phyloP scores from a whole-genome alignment of 2,329 filamentous ascomycete species.

The Sporothrix variecibatus region DNA sequence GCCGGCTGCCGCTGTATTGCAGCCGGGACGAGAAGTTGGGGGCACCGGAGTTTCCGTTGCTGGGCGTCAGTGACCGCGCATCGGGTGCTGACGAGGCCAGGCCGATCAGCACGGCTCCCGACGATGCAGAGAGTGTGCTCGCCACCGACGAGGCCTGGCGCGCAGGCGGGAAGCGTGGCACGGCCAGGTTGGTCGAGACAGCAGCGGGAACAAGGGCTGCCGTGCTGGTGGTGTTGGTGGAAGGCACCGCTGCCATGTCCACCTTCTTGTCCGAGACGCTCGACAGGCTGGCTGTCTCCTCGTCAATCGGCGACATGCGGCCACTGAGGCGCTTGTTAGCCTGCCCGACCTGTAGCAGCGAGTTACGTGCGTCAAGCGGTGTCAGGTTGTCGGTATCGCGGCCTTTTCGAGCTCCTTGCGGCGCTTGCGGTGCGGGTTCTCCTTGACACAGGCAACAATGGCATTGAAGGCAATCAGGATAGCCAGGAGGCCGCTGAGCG shows the following conservation, averaged over 20 bases:
- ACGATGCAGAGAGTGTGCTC: slow-evolving; percentile 19
- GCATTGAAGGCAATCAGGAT: slow-evolving; percentile 89
- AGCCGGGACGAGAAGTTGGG: background rate
- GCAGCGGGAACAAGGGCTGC: background rate
- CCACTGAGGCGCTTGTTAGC: slow-evolving; percentile 29
- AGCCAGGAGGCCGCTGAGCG: slow-evolving; percentile 77
- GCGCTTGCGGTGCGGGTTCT: slow-evolving; percentile 87
- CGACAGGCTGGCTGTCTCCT: background rate
- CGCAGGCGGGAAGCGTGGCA: slow-evolving; percentile 12
- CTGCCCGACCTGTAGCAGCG: slow-evolving; percentile 68
- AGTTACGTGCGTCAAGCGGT: slow-evolving; percentile 83
- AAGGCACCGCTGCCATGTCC: background rate
- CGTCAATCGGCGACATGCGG: slow-evolving; percentile 34
- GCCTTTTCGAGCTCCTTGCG: slow-evolving; percentile 86
- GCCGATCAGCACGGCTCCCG: slow-evolving; percentile 23
- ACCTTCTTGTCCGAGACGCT: background rate
- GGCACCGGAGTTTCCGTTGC: background rate
- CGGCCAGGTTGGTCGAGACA: background rate
- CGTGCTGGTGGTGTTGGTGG: no score
- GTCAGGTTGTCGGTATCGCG: slow-evolving; percentile 81
- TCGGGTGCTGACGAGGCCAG: background rate
- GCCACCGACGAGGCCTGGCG: slow-evolving; percentile 5
- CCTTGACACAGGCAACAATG: slow-evolving; percentile 75
- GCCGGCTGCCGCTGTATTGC: background rate
- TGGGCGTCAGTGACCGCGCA: slow-evolving; percentile 3